Base-by-base conservation (phyloP, 208 protist genomes). In the Leishmania tarentolae region DNA sequence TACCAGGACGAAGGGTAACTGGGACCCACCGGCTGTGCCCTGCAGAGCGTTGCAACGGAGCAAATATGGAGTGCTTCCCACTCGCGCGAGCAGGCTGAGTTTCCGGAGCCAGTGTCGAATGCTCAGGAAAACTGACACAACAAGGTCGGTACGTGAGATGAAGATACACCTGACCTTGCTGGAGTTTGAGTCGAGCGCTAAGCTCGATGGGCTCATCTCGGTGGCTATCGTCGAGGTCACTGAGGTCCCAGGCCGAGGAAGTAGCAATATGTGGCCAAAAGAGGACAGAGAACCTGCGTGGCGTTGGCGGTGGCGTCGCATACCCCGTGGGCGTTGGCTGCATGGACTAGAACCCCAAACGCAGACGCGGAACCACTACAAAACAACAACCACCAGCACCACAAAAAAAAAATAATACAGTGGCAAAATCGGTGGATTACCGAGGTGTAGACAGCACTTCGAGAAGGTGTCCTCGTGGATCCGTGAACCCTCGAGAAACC, bases 121-220 rank as follows among this genome's bases (percentile, higher is more conserved):
- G 6, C 65, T 70, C 21, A 21, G 28, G 6, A 4, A 28, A 31
- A 53, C 7, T 53, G 0, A 44, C 44, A 42, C 46, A 31, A 66
- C 47, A 56, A 35, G 63, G 47, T 21, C 52, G 37, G 74, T 69
- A 75, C 61, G 63, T 79, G 31, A 83, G 73, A 53, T 79, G 7
- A 0, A 83, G 80, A 37, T 70, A 78, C 1, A 83, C 50, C 21
- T 68, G n/a, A 2, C 50, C n/a, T 9, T 50, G 63, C 0, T 40
- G 9, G 37, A 79, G 42, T 15, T 52, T n/a, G 7, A 83, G 57
- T 3, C 63, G 63, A 28, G 75, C 80, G 24, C 53, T 28, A 21
- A 83, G 63, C 37, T 56, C 74, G 1, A 83, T 42, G 17, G 47
- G 6, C 47, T 44, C n/a, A 11, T 28, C n/a, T 42, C 3, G 37